These are phyloP conservation scores for Aspergillus neotritici DNA, from an alignment of 2,329 filamentous ascomycete species.

Conservation along the genomic window DNA sequence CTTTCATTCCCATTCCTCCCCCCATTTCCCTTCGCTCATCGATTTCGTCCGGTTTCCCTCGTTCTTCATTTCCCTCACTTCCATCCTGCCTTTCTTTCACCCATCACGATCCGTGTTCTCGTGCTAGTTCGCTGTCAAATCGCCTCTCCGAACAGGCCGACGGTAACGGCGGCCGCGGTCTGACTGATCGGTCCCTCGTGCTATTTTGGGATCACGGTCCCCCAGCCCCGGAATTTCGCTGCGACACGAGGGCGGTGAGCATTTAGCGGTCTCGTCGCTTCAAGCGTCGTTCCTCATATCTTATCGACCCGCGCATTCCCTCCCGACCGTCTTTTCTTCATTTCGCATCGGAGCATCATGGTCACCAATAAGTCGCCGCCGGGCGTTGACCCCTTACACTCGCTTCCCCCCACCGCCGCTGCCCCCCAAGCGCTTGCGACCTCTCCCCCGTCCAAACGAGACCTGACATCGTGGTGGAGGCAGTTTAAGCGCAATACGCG, in stretches of 20 bases:
- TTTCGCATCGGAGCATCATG: slow-evolving; percentile 21
- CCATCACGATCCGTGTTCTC: neutral
- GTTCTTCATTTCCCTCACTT: slow-evolving; percentile 2
- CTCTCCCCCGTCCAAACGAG: slow-evolving; percentile 76
- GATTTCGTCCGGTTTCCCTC: neutral
- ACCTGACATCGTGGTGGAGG: slow-evolving; percentile 96
- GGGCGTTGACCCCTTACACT: slow-evolving; percentile 29
- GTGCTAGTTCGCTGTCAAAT: slow-evolving; percentile 6
- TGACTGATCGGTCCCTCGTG: slow-evolving; percentile 15
- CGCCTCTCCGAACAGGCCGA: slow-evolving; percentile 2
- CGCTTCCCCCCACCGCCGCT: slow-evolving; percentile 23
- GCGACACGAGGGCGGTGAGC: slow-evolving; percentile 27
- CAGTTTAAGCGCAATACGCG: slow-evolving; percentile 72
- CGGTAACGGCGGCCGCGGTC: slow-evolving; percentile 16
- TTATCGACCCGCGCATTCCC: too few relatives aligned
- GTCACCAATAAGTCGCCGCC: slow-evolving; percentile 35
- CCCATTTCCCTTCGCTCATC: slow-evolving; percentile 3
- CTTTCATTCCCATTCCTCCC: slow-evolving; percentile 1
- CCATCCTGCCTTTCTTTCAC: slow-evolving; percentile 4
- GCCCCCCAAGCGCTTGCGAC: slow-evolving; percentile 47
- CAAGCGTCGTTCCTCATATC: slow-evolving; percentile 1
- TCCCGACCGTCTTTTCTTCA: neutral
- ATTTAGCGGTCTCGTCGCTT: slow-evolving; percentile 14
- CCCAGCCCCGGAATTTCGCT: slow-evolving; percentile 29
- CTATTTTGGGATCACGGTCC: slow-evolving; percentile 25